A percentile compares a stretch with the other conserved stretches of the same genome.
Conservation (phyloP, 1,284 basidiomycete genomes). For the Afroboletus lepidellus region DNA sequence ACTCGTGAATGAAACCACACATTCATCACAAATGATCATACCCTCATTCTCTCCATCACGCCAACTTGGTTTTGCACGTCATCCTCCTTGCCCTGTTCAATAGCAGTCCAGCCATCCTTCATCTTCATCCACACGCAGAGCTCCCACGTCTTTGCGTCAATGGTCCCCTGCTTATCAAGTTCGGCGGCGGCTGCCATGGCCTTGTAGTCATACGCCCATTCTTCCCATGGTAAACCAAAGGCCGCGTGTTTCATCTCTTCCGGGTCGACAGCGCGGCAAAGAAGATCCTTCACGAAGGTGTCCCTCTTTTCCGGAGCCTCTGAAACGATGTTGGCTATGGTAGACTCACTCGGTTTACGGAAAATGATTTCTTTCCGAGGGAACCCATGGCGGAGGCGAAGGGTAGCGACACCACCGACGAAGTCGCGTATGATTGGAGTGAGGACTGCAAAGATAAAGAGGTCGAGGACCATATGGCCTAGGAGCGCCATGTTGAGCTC, state of each 20-base stretch:
- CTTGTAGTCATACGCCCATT: constrained; percentile 32
- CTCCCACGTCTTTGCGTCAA: constrained; percentile 28
- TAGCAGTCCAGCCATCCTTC: constrained; percentile 26
- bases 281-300: constrained; percentile 24
- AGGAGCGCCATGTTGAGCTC: constrained; percentile 17
- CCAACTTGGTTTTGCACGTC: constrained; percentile 22
- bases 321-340: constrained; percentile 25
- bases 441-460: constrained; percentile 28
- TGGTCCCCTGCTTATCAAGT: constrained; percentile 17
- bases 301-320: constrained; percentile 32
- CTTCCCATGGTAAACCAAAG: constrained; percentile 34
- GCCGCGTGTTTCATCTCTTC: constrained; percentile 27
- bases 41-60: constrained; percentile 34
- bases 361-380: constrained; percentile 30
- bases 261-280: constrained; percentile 30
- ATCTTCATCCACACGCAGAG: constrained; percentile 35
- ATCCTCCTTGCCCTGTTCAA: constrained; percentile 28
- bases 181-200: constrained; percentile 31
- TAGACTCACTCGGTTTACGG: constrained; percentile 31
- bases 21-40: constrained; percentile 2
- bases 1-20: constrained; percentile 4
- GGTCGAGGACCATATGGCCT: constrained; percentile 27
- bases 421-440: constrained; percentile 26
- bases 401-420: constrained; percentile 13
- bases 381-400: constrained; percentile 31